Conservation (phyloP, 176 grass and related monocot genomes). For the Oryza meridionalis region DNA sequence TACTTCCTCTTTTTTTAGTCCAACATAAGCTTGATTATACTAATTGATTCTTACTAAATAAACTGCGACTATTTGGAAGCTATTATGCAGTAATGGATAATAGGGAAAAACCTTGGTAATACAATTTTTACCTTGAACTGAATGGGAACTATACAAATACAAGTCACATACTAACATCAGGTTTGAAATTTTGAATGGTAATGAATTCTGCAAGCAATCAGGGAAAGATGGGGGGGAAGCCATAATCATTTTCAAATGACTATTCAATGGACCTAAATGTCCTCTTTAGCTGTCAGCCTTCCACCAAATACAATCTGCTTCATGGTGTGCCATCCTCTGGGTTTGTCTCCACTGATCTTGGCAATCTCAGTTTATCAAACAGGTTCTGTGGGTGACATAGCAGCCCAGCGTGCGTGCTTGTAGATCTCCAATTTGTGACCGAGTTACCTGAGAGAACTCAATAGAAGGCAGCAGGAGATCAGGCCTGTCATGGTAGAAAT, state of each 20-base stretch:
- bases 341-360: constrained; percentile 72
- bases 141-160: constrained; percentile 21
- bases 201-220: constrained; percentile 34
- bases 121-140: constrained; percentile 30
- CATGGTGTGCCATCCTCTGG: constrained; percentile 81
- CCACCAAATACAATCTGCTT: constrained; percentile 83
- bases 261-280: constrained; percentile 24
- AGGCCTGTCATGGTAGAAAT: constrained; percentile 93
- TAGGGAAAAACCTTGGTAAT: neutral
- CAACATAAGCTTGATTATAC: neutral
- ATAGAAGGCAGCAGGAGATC: constrained; percentile 77
- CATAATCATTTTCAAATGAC: neutral
- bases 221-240: neutral
- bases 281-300: neutral
- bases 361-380: constrained; percentile 84
- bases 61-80: neutral
- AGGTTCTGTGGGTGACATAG: constrained; percentile 83
- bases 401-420: constrained; percentile 84
- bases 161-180: constrained; percentile 30
- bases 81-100: constrained; percentile 7
- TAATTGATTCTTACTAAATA: neutral
- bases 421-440: constrained; percentile 81
- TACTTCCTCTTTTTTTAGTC: neutral
- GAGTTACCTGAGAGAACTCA: constrained; percentile 65
- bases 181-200: constrained; percentile 43